Base-by-base conservation (phyloP, 352 stramenopile species). In the Plasmopara halstedii region DNA sequence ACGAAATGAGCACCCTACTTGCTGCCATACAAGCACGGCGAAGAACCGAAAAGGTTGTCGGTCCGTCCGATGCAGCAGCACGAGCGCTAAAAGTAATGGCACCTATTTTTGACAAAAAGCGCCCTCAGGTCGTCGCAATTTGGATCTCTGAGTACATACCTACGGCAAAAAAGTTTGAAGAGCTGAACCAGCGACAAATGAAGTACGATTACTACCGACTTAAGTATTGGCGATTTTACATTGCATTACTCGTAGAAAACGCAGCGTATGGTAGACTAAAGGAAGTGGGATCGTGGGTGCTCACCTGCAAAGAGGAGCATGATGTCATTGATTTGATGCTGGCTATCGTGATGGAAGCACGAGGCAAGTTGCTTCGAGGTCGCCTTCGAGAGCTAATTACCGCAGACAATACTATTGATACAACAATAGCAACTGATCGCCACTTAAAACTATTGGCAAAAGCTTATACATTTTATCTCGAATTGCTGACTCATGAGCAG, bases 271-370 rank as follows among this genome's bases (percentile, higher is more conserved):
- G 48, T 13, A 56, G 64, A 13, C 53, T 91, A 13, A 89, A 85
- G 35, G 80, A 91, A 32, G 63, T 88, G 11, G 68, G 57, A 8
- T 62, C 64, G 0, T 91, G 80, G 80, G 72, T 89, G 6, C 34
- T 84, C 4, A 69, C 73, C 2, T 89, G 80, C 58, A 88, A 88
- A 49, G 80, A 91, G 58, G 77, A 91, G 9, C 80, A 91, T 38
- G 76, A 88, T 36, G 75, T 80, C 25, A 82, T 91, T 58, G 71
- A 77, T 26, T 69, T 83, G 14, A 88, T 91, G 80, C 61, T 91
- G 7, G 58, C 49, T 1, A 56, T 71, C 9, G 66, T 73, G 4
- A 45, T 88, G 18, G 20, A 67, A 17, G 72, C 74, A 0, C 53
- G 73, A 18, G 68, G 70, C 1, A 61, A 55, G n/a, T 58, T 85